Conservation (phyloP, 805 yeast species). For the Tetrapisispora taiwanensis region DNA sequence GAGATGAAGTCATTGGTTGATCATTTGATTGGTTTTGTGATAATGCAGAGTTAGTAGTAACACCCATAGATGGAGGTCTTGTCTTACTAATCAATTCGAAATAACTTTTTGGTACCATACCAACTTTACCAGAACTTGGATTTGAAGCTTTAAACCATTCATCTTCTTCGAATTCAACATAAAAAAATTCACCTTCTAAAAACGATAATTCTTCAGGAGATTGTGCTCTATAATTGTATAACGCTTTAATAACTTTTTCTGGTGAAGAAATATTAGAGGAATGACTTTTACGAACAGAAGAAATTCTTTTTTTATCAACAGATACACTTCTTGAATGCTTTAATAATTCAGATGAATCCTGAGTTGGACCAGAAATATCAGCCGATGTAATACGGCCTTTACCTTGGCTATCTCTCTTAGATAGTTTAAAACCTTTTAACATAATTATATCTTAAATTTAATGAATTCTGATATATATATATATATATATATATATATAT, state of each 20-base stretch:
- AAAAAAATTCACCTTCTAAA: conserved; percentile 77
- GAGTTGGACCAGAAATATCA: conserved; percentile 30
- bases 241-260: conserved; percentile 73
- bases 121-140: conserved; percentile 66
- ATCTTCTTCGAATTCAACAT: conserved; percentile 54
- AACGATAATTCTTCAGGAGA: conserved; percentile 75
- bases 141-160: conserved; percentile 86
- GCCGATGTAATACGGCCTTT: conserved; percentile 27
- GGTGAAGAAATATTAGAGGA: conserved; percentile 33
- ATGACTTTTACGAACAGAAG: conserved; percentile 6
- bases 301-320: conserved; percentile 7
- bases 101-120: conserved; percentile 78
- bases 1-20: conserved; percentile 30
- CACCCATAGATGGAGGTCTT: conserved; percentile 28
- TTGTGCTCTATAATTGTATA: conserved; percentile 66
- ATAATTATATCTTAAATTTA: conserved; percentile 1
- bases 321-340: conserved; percentile 23
- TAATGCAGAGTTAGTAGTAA: neutral
- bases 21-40: conserved; percentile 9
- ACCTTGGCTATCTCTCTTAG: conserved; percentile 20
- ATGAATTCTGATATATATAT: too few species aligned
- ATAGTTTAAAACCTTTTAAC: conserved; percentile 24
- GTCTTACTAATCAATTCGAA: conserved; percentile 70
- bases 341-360: conserved; percentile 11
- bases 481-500: too few species aligned